phyloP scores from a whole-genome alignment of 1,284 basidiomycete species.

The Pseudomicrostroma phylloplanum region DNA sequence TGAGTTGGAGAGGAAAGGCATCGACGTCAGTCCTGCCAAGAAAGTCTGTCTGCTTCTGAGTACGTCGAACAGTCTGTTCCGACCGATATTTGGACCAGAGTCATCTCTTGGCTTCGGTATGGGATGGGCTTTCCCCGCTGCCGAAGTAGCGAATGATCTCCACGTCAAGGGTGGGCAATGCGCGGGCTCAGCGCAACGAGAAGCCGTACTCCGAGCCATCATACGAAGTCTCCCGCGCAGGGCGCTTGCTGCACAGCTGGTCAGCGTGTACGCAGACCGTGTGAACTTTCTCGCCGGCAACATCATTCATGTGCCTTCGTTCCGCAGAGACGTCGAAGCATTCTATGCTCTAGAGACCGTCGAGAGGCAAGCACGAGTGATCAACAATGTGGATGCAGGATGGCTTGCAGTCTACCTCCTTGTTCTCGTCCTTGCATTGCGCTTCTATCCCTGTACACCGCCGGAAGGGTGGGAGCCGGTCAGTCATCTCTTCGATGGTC shows the following conservation, averaged over 20 bases:
- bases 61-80: slow-evolving; percentile 20
- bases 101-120: slow-evolving; percentile 46
- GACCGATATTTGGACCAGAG: slow-evolving; percentile 36
- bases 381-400: slow-evolving; percentile 39
- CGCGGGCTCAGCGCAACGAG: slow-evolving; percentile 29
- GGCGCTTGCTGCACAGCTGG: slow-evolving; percentile 32
- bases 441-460: slow-evolving; percentile 40
- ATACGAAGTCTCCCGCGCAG: slow-evolving; percentile 33
- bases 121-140: slow-evolving; percentile 45
- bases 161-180: slow-evolving; percentile 18
- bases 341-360: slow-evolving; percentile 36
- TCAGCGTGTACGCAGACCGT: slow-evolving; percentile 29
- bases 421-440: slow-evolving; percentile 36
- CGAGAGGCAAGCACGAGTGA: slow-evolving; percentile 38
- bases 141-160: slow-evolving; percentile 24
- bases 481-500: slow-evolving; percentile 36
- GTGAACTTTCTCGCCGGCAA: slow-evolving; percentile 15
- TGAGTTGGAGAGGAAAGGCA: slow-evolving; percentile 12
- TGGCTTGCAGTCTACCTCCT: slow-evolving; percentile 44
- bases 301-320: slow-evolving; percentile 20
- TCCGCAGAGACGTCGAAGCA: slow-evolving; percentile 12
- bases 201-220: slow-evolving; percentile 40
- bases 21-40: slow-evolving; percentile 11
- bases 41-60: slow-evolving; percentile 14
- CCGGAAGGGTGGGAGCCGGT: slow-evolving; percentile 24